Base-by-base conservation (phyloP, 208 protist species). In the Crithidia bombi region DNA sequence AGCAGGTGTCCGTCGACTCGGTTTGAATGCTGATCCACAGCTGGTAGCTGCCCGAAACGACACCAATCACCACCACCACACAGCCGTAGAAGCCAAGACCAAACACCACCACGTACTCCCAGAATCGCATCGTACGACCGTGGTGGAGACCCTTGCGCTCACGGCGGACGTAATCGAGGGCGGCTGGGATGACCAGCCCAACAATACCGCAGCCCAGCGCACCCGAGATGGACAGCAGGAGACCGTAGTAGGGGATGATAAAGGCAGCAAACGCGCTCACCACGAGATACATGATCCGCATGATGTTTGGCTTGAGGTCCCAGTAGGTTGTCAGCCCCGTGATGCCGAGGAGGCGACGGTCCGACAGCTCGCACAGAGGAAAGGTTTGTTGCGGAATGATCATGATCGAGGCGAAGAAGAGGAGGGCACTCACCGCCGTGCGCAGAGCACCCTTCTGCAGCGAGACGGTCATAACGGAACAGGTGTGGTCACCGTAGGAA, bases 381-480 rank as follows among this genome's bases (percentile, higher is more conserved):
- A 87, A 87, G 4, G 75, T 79, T 28, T 84, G 69, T 68, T 83
- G 82, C 11, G 75, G 78, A 65, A 86, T 83, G 49, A 86, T 86
- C 36, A 68, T 69, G 44, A 89, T 61, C 21, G 77, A 83, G 38
- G 77, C 79, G 65, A 79, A 63, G 47, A 89, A 89, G 56, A 89
- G 74, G 9, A 87, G 38, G 41, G 75, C 75, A 57, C 82, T 84
- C 26, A 81, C 72, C 19, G 82, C 74, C 28, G 82, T 84, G 44
- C 76, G 78, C 58, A 82, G 74, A 3, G 57, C 38, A 5, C 82
- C 82, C 9, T 72, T 10, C 64, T 87, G 75, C 33, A 87, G 68
- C 2, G 82, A 78, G 19, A 84, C 75, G 35, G 78, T 84, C 70
- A 87, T 84, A 33, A 87, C 82, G 33, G 82, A 87, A 68, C 82